Conservation (phyloP, 108 stramenopile genomes). For the Licmophora abbreviata region DNA sequence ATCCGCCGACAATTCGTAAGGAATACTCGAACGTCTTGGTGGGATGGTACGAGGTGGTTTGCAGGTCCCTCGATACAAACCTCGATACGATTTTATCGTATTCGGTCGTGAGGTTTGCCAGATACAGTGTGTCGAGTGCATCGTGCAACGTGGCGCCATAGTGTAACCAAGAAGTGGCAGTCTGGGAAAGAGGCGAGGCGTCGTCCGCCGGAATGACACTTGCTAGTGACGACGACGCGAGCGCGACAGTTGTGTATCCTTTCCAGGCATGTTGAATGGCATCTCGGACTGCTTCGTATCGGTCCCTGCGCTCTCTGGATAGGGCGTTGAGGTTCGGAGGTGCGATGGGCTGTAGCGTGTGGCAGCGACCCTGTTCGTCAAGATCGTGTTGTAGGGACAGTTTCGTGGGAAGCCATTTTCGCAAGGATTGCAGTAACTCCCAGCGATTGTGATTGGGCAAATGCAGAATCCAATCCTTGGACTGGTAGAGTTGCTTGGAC, state of each 20-base stretch:
- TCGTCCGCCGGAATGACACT: slow-evolving; percentile 47
- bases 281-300: slow-evolving; percentile 10
- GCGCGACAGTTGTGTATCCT: slow-evolving; percentile 10
- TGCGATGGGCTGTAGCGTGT: background rate
- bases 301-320: slow-evolving; percentile 4
- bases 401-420: slow-evolving; percentile 1
- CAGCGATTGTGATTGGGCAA: background rate
- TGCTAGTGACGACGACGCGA: too few species aligned
- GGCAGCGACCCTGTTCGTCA: too few species aligned
- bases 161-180: slow-evolving; percentile 23
- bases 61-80: slow-evolving; percentile 14
- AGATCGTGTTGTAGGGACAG: too few species aligned
- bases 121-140: slow-evolving; percentile 64
- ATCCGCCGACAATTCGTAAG: slow-evolving; percentile 59
- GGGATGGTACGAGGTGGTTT: slow-evolving; percentile 14
- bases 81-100: slow-evolving; percentile 35
- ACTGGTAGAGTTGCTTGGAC: background rate
- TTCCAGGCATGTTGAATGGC: slow-evolving; percentile 26
- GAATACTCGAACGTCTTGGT: slow-evolving; percentile 75
- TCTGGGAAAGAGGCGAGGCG: slow-evolving; percentile 16
- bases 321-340: background rate
- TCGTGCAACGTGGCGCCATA: slow-evolving; percentile 59
- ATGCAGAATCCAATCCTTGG: background rate
- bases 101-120: slow-evolving; percentile 41
- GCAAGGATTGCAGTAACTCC: background rate